These are phyloP conservation scores for Collybiopsis confluens DNA, from an alignment of 768 basidiomycete species.

Conservation along the genomic window DNA sequence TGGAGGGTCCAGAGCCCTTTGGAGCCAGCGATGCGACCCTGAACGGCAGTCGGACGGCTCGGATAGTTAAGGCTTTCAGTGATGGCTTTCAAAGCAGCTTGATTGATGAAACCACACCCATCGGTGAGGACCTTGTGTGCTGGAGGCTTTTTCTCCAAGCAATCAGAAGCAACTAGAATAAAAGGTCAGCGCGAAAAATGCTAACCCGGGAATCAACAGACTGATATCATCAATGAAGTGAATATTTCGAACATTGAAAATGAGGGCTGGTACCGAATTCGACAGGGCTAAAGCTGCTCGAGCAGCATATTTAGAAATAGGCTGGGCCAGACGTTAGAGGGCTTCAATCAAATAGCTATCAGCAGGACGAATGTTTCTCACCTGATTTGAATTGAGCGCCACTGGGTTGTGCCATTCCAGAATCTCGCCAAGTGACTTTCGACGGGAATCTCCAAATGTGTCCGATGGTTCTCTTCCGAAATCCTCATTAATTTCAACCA, in stretches of 20 bases:
- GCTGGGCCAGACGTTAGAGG: constrained; percentile 31
- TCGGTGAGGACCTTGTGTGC: constrained; percentile 67
- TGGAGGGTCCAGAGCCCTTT: constrained; percentile 62
- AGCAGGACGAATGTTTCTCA: constrained; percentile 21
- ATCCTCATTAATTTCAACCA: constrained; percentile 56
- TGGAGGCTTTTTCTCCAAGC: constrained; percentile 35
- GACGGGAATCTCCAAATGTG: constrained; percentile 43
- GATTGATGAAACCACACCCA: constrained; percentile 70
- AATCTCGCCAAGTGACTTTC: constrained; percentile 44
- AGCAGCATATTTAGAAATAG: constrained; percentile 62
- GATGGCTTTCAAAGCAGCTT: constrained; percentile 42
- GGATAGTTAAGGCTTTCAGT: constrained; percentile 26
- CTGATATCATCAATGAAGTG: constrained; percentile 46
- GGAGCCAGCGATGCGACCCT: constrained; percentile 54
- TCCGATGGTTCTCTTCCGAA: constrained; percentile 30
- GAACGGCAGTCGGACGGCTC: constrained; percentile 48
- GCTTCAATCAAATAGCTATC: neutral
- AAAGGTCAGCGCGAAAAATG: neutral
- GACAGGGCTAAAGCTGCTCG: constrained; percentile 66
- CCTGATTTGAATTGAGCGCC: constrained; percentile 50
- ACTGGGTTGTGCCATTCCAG: constrained; percentile 66
- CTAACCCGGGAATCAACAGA: constrained; percentile 22
- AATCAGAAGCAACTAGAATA: constrained; percentile 32
- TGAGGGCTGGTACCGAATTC: constrained; percentile 56
- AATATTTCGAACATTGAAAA: constrained; percentile 48